These are phyloP conservation scores for Boletus sensibilis DNA, from an alignment of 768 basidiomycete species.

Conservation along the genomic window DNA sequence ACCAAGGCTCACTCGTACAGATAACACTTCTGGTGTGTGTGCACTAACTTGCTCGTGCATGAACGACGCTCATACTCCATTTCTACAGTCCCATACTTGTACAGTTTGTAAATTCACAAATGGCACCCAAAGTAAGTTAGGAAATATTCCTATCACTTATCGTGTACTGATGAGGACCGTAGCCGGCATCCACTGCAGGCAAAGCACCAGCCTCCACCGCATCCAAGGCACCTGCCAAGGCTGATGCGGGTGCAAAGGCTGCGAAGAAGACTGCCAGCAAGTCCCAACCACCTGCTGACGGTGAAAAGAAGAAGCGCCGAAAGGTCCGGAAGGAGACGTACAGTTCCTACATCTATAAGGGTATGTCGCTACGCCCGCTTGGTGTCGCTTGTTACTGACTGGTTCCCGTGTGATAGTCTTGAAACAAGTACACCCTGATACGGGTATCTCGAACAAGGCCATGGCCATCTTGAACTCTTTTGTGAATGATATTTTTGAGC, in stretches of 20 bases:
- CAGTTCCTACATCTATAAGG: constrained; percentile 85
- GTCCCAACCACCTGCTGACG: constrained; percentile 47
- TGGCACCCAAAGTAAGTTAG: constrained; percentile 38
- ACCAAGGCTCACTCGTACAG: constrained; percentile 17
- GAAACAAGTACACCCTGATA: constrained; percentile 92
- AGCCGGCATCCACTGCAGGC: constrained; percentile 43
- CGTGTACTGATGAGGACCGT: constrained; percentile 9
- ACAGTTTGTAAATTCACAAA: constrained; percentile 33
- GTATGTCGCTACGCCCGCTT: constrained; percentile 33
- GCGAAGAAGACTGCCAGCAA: constrained; percentile 65
- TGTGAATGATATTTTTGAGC: constrained; percentile 83
- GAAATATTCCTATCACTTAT: constrained; percentile 5
- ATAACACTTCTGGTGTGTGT: constrained; percentile 26
- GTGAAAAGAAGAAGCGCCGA: constrained; percentile 78
- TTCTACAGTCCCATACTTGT: constrained; percentile 31
- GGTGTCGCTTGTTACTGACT: background rate
- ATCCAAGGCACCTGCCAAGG: constrained; percentile 56
- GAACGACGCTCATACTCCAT: constrained; percentile 13
- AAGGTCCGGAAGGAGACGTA: constrained; percentile 82
- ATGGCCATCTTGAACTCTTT: constrained; percentile 85
- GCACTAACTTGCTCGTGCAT: background rate
- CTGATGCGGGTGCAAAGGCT: constrained; percentile 45
- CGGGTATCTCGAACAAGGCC: constrained; percentile 89
- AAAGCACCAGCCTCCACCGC: constrained; percentile 52
- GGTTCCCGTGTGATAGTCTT: constrained; percentile 47